Evolutionary conservation across 345 rosid genomes (phyloP), one percentile per base, ranked within the genome.

Genomic region (Linum usitatissimum): DNA sequence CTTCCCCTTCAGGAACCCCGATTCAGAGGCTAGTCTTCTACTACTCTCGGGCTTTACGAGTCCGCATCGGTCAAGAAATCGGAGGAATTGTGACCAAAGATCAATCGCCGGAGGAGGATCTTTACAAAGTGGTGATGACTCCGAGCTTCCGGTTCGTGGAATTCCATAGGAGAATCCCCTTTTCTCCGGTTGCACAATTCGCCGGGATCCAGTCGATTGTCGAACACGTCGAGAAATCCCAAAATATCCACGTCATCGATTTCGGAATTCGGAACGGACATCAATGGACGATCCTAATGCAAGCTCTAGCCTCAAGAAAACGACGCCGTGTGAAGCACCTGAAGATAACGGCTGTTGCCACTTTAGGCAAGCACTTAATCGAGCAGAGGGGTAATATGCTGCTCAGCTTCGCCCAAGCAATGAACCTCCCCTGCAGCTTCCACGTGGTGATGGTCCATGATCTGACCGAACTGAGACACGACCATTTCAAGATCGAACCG

Each of bases 261-360:
- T 60, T 81, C 9, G 64, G 6, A 38, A 73, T 84, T 56, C 51
- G 56, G 53, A 55, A 14, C 21, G 84, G 90, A 10, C 30, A 55
- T 31, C 84, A 80, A 17, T 81, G 84, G 78, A 68, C 76, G 1
- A 18, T 71, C 31, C 63, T 84, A 61, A 76, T 81, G 80, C 83
- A 81, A 69, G 83, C 90, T 67, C 79, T 82, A 12, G 71, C 72
- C 6, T 61, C 76, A 21, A 65, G 70, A 45, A 53, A 51, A 2
- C 69, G 68, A 18, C 64, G 48, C 23, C 66, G 71, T 3, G 13
- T 78, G 45, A 76, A 80, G 73, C 84, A 73, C 49, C 73, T 82
- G 40, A 84, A 70, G 67, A 70, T 78, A 34, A 76, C 87, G 6
- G 80, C 85, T 0, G 49, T 80, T 0, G 78, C 76, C 38, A 74